Percentiles rank a stretch among this genome's conserved stretches.
phyloP scores from a whole-genome alignment of 441 rosid species.

The Pelargonium citronellum region DNA sequence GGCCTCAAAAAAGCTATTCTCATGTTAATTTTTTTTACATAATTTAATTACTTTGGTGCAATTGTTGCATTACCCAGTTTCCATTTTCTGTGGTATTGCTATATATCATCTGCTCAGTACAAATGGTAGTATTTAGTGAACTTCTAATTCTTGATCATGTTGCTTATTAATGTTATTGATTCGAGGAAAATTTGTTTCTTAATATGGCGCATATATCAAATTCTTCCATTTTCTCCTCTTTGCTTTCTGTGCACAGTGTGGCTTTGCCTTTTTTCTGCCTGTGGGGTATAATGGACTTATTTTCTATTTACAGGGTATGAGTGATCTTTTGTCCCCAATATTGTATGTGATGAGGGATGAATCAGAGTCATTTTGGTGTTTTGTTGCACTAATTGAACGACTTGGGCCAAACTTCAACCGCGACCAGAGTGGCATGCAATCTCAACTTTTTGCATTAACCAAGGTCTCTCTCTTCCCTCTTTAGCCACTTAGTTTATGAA shows the following conservation, averaged over 20 bases:
- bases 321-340: constrained; percentile 86
- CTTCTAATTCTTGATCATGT: background rate
- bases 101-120: background rate
- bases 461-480: constrained; percentile 49
- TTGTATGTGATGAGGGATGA: constrained; percentile 86
- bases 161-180: background rate
- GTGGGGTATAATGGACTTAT: background rate
- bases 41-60: constrained; percentile 1
- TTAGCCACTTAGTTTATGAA: background rate
- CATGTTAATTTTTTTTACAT: background rate
- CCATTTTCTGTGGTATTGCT: background rate
- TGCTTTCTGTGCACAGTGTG: background rate
- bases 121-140: background rate
- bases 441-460: constrained; percentile 90
- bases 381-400: constrained; percentile 85
- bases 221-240: background rate
- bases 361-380: constrained; percentile 96
- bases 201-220: background rate
- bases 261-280: background rate
- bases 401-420: constrained; percentile 98
- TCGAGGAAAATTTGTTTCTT: background rate
- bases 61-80: background rate
- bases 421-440: constrained; percentile 96
- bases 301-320: constrained; percentile 72
- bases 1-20: background rate